A percentile compares a stretch with the other conserved stretches of the same genome.
Conservation (phyloP, 495 filamentous ascomycete genomes). For the Diplogelasinospora grovesii region DNA sequence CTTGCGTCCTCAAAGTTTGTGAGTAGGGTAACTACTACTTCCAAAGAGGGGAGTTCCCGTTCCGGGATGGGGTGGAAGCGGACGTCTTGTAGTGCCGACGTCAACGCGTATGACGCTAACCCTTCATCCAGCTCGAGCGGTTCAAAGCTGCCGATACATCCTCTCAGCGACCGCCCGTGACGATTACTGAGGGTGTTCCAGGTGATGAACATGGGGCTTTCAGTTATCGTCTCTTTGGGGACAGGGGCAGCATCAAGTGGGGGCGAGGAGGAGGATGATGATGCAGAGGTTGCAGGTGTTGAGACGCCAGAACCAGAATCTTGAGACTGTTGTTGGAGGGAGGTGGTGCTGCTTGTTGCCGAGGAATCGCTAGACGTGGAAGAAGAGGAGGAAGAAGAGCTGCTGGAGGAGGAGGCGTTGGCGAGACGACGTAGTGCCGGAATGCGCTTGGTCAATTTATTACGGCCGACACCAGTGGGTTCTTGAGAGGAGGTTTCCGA, state of each 20-base stretch:
- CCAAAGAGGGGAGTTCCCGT: conserved; percentile 60
- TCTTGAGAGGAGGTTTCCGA: conserved; percentile 22
- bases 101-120: conserved; percentile 74
- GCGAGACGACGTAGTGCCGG: conserved; percentile 34
- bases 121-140: conserved; percentile 65
- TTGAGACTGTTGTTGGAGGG: conserved; percentile 18
- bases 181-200: conserved; percentile 71
- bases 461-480: conserved; percentile 19
- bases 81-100: conserved; percentile 80
- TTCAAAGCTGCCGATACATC: conserved; percentile 96
- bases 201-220: conserved; percentile 81
- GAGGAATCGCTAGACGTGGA: conserved; percentile 19
- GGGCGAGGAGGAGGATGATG: conserved; percentile 23
- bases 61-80: conserved; percentile 71
- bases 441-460: conserved; percentile 26
- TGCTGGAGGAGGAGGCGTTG: conserved; percentile 20
- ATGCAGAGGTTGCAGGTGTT: conserved; percentile 32
- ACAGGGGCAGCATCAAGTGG: too few relatives aligned
- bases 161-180: conserved; percentile 62
- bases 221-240: conserved; percentile 18
- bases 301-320: conserved; percentile 10
- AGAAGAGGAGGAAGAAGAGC: conserved; percentile 16
- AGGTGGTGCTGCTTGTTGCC: conserved; percentile 18
- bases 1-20: conserved; percentile 68
- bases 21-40: conserved; percentile 66